These are phyloP conservation scores for Phytophthora sp. DNA, from an alignment of 352 stramenopile species.

Conservation along the genomic window DNA sequence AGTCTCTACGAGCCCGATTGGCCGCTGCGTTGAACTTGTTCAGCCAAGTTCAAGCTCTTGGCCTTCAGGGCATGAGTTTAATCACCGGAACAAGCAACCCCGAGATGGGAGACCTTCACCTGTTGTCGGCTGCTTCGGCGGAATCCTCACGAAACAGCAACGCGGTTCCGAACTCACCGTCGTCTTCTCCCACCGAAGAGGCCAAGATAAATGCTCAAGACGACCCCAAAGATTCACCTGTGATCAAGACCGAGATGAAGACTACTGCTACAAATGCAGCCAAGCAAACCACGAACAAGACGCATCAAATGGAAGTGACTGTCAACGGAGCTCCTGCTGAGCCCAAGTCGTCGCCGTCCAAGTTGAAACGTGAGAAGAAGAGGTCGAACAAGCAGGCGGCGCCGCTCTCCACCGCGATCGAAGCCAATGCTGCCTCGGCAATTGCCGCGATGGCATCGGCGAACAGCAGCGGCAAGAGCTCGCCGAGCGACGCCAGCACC, in stretches of 20 bases:
- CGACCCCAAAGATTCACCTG: slow-evolving; percentile 4
- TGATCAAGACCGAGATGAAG: slow-evolving; percentile 6
- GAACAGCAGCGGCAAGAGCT: slow-evolving; percentile 30
- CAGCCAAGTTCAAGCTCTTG: slow-evolving; percentile 34
- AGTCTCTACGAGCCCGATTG: slow-evolving; percentile 24
- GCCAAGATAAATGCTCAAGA: slow-evolving; percentile 7
- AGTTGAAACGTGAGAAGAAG: slow-evolving; percentile 37
- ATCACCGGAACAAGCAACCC: slow-evolving; percentile 15
- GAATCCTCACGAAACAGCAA: slow-evolving; percentile 15
- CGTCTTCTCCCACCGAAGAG: slow-evolving; percentile 11
- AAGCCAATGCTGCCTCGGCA: slow-evolving; percentile 27
- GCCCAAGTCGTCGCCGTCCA: slow-evolving; percentile 25
- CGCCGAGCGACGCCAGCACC: slow-evolving; percentile 17
- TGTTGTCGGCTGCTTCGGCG: slow-evolving; percentile 29
- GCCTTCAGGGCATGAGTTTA: slow-evolving; percentile 24
- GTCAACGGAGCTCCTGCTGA: slow-evolving; percentile 16
- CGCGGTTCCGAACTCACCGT: slow-evolving; percentile 17
- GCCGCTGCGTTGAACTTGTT: slow-evolving; percentile 35
- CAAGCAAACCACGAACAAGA: not conserved
- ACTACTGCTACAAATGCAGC: not conserved
- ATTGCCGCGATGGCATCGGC: slow-evolving; percentile 33
- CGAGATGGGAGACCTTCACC: slow-evolving; percentile 31
- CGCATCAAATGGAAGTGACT: slow-evolving; percentile 3
- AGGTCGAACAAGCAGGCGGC: slow-evolving; percentile 28
- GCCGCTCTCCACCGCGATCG: slow-evolving; percentile 27